Conservation (phyloP, 139 green algal genomes). For the Coelastrella sp. region DNA sequence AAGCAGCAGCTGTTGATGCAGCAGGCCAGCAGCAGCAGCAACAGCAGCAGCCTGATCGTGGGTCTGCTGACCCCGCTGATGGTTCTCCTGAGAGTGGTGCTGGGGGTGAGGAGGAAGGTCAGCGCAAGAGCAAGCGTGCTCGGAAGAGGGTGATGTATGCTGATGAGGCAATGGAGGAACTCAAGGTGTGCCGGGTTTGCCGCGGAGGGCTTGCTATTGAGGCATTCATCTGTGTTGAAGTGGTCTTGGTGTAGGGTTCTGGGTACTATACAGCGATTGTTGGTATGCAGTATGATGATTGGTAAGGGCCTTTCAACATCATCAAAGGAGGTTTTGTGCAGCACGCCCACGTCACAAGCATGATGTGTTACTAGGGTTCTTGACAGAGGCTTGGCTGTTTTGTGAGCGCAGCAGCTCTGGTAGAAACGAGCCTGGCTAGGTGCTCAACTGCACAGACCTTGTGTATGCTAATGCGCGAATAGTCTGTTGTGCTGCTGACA, state of each 20-base stretch:
- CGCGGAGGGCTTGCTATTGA: not conserved
- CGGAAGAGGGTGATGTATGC: slow-evolving; percentile 22
- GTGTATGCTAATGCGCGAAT: not conserved
- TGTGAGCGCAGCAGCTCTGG: too few relatives aligned
- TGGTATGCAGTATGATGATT: too few relatives aligned
- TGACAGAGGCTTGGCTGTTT: too few relatives aligned
- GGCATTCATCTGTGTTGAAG: too few relatives aligned
- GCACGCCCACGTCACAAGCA: too few relatives aligned
- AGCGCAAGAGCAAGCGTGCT: not conserved
- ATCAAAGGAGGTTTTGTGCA: too few relatives aligned
- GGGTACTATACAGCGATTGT: too few relatives aligned
- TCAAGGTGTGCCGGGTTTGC: not conserved
- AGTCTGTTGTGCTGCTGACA: not conserved
- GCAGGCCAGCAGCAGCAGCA: not conserved
- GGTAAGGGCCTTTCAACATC: too few relatives aligned
- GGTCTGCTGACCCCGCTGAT: not conserved
- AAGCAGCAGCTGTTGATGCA: not conserved
- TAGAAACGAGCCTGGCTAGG: too few relatives aligned
- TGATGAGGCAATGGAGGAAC: slow-evolving; percentile 17
- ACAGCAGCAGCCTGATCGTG: not conserved
- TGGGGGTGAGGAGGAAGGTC: slow-evolving; percentile 1
- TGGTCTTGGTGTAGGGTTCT: not conserved
- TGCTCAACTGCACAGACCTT: not conserved
- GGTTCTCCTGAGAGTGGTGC: not conserved
- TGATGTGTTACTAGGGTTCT: too few relatives aligned